Base-by-base conservation (phyloP, 2,329 filamentous ascomycete species). In the Paracamarosporium sp. region DNA sequence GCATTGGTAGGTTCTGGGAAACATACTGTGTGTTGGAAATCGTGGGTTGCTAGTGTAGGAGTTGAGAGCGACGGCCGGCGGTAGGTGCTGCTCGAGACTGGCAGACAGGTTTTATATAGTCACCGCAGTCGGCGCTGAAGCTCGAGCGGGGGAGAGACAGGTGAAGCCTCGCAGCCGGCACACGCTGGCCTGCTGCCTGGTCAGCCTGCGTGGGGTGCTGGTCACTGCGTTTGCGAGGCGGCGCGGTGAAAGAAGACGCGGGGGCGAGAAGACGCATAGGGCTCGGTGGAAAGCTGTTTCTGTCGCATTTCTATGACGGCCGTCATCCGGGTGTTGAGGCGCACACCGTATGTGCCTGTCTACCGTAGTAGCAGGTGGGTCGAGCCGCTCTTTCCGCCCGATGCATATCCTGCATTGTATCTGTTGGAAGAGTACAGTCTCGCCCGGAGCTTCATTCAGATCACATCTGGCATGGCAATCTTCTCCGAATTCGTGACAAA, bases 131-230 rank as follows among this genome's bases (percentile, higher is more conserved):
- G 24, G 40, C 28, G 50, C 20, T 15, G 22, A 33, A 40, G 15
- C 15, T 28, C 3, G 24, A 22, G 25, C 12, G 11, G 9, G 43
- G 24, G n/a, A 22, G 2, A 8, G 31, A 15, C 38, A 30, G 24
- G 22, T 55, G 30, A 31, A 44, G 30, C 17, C 15, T 12, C 1
- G 36, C 13, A 17, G n/a, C 35, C 24, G 20, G 25, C 3, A n/a
- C 2, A 56, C 47, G 53, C 59, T 55, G 57, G 15, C 36, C 55
- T 61, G 65, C 51, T 65, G 65, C 65, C 65, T 68, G 56, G 54
- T 35, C 55, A 55, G 57, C 50, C 46, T 38, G 52, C 8, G 61
- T 57, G 57, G 41, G 57, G 60, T 54, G 48, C 33, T n/a, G 33
- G 30, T 47, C 50, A 47, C 53, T 54, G 47, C 53, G 48, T 55